Evolutionary conservation across 2,329 filamentous ascomycete genomes (phyloP), one percentile per base, ranked within the genome.

Genomic region (Tolypocladium tropicale): DNA sequence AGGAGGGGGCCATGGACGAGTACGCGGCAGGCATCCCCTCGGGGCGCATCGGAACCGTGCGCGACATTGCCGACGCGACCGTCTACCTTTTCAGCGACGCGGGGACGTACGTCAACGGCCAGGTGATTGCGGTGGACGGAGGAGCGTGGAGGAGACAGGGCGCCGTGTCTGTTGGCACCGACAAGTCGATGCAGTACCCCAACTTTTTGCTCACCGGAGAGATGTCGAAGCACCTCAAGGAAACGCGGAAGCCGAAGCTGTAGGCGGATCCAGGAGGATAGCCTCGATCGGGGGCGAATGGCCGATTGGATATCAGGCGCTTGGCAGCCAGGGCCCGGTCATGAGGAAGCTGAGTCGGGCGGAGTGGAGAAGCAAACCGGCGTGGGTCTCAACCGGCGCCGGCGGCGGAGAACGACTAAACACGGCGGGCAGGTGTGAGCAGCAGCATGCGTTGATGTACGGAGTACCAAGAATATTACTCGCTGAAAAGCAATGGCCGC

Each of bases 31-130:
- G 69, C 10, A 80, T 95, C 39, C 94, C 94, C 0, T 73, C 85
- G 2, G 90, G 90, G 1, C 79, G 92, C 56, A 84, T 84, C 70
- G 94, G 93, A 7, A 82, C 82, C 0, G 83, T 95, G 30, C 88
- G 87, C 61, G 93, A 99, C 67, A 91, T 99, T 65, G 88, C 91
- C 0, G 93, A 99, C 71, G 89, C 93, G 1, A 96, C 93, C 0
- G 82, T 97, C 0, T 99, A 85, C 65, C 70, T 97, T 55, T 94
- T 96, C 67, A 89, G 88, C 50, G 89, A 95, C 50, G 84, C 90
- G 0, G 93, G 86, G 1, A 90, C 86, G 68, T 96, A 89, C 69
- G 84, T 97, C 51, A 96, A 89, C 62, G 94, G 91, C 1, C 85
- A 90, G 62, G 82, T 84, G 3, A 73, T 96, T 37, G 88, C 95